Percentiles rank a stretch among this genome's conserved stretches.
Evolutionary conservation across 768 basidiomycete genomes (phyloP).

Genomic region (Lentinula sp.): DNA sequence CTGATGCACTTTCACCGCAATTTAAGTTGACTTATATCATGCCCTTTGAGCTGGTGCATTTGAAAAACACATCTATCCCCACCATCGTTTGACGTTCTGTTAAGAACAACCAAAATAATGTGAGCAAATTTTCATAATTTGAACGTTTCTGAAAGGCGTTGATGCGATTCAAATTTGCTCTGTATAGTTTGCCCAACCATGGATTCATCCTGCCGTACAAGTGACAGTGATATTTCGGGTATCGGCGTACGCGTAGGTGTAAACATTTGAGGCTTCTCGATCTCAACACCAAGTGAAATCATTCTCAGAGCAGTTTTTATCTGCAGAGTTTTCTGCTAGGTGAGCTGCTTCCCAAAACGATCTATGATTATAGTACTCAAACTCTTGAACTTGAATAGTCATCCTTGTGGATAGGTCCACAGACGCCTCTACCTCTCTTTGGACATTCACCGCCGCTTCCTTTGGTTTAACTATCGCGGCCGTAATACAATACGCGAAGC

Average conservation of each 20-base stretch:
- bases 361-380: conserved; percentile 21
- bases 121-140: too few species aligned
- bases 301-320: conserved; percentile 17
- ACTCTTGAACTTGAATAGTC: conserved; percentile 15
- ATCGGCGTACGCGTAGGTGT: neutral
- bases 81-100: too few species aligned
- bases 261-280: neutral
- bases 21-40: too few species aligned
- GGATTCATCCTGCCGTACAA: neutral
- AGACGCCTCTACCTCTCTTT: conserved; percentile 31
- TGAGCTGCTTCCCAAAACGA: neutral
- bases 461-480: conserved; percentile 34
- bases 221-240: conserved; percentile 4
- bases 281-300: neutral
- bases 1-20: too few species aligned
- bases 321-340: conserved; percentile 22
- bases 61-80: too few species aligned
- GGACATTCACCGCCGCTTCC: conserved; percentile 37
- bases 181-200: neutral
- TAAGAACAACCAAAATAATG: too few species aligned
- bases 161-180: neutral
- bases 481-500: conserved; percentile 20
- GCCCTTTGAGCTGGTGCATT: too few species aligned
- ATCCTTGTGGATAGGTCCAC: conserved; percentile 32
- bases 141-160: neutral